Evolutionary conservation across 208 protist species (phyloP), one percentile per base, ranked within the genome.

Genomic region (Kentomonas sorsogonicus): DNA sequence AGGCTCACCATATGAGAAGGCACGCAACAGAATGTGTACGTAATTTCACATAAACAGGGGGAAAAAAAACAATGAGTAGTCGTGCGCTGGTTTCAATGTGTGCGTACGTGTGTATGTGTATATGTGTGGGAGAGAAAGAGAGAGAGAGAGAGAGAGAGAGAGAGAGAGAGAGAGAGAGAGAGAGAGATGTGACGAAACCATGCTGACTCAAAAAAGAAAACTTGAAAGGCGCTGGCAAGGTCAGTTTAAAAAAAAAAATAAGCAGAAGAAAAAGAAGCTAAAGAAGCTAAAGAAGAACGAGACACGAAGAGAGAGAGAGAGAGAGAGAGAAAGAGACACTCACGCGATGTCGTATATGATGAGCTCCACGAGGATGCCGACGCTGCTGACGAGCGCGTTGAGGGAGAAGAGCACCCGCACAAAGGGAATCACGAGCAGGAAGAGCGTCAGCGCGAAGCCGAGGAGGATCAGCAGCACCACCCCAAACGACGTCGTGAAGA

Each of bases 401-500:
- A 93, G 66, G 45, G 77, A 76, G 53, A 88, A 88, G 18, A 93
- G 66, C 16, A 82, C 83, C 61, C 88, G 85, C 0, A 93, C 30
- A 61, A 93, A 89, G 0, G 86, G 79, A 54, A 89, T 88, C 26
- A 70, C 77, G 47, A 89, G 70, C 50, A 93, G 64, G 57, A 89
- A 88, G n/a, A 86, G 47, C 60, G 83, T 86, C 10, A 86, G 58
- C 3, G 69, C 64, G n/a, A n/a, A n/a, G n/a, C n/a, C n/a, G 5
- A 93, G 26, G n/a, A 93, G 66, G 13, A 54, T 63, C 0, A 79
- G 34, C 51, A 89, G 78, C 18, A 89, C 82, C 5, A 77, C 79
- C 7, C 86, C 86, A 69, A 93, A 89, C 1, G 81, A 88, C 1
- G 82, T 90, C 11, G 86, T 89, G 53, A 89, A 80, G 1, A 93